A percentile compares a stretch with the other conserved stretches of the same genome.
Conservation (phyloP, 169 alveolate species). For the Eimeria brunetti region DNA sequence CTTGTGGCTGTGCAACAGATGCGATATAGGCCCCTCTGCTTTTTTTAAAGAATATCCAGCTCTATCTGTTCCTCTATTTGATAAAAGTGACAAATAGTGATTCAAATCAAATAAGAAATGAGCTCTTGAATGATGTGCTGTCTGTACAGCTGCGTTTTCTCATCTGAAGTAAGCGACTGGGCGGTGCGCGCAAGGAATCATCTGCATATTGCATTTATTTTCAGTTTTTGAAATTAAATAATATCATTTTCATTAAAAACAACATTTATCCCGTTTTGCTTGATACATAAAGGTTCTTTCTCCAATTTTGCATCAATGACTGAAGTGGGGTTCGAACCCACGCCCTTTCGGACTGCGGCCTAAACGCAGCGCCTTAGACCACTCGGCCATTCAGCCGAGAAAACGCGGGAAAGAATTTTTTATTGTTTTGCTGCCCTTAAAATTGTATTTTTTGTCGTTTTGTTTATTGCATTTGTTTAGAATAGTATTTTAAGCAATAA, state of each 20-base stretch:
- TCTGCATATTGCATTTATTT: no score
- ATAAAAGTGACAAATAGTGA: no score
- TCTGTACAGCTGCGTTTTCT: no score
- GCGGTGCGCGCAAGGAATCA: neutral
- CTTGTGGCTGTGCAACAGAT: no score
- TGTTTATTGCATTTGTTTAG: neutral
- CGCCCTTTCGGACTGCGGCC: slow-evolving; percentile 99
- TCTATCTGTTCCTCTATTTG: no score
- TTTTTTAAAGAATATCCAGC: no score
- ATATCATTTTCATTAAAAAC: no score
- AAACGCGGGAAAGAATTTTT: neutral
- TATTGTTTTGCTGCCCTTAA: neutral
- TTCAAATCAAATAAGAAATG: no score
- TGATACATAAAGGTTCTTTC: neutral
- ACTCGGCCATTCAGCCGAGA: neutral
- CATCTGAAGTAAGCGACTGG: neutral
- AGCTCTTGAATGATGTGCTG: no score
- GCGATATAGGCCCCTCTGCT: no score
- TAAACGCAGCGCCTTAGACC: slow-evolving; percentile 98
- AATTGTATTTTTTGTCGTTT: neutral
- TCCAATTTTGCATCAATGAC: slow-evolving; percentile 88
- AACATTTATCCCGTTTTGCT: neutral
- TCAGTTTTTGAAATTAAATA: no score
- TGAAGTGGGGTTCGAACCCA: slow-evolving; percentile 99
- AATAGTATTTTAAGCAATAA: neutral